Base-by-base conservation (phyloP, 495 filamentous ascomycete genomes). In the Zalerion maritima region DNA sequence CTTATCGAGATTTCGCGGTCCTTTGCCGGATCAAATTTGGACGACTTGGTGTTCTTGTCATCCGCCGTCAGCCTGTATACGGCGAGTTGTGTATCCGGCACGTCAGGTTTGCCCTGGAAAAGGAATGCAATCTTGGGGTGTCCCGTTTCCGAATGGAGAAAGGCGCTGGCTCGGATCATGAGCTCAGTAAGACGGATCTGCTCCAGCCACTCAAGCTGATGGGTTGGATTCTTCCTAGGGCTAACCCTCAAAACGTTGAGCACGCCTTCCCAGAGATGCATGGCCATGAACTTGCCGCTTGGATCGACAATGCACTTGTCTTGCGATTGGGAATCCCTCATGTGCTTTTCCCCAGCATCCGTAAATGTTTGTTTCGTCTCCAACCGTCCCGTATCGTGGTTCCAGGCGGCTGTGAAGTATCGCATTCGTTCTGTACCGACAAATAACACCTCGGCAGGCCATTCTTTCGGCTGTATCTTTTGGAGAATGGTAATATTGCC, bases 401-500 rank as follows among this genome's bases (percentile, higher is more conserved):
- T 75, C 89, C 89, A 99, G 1, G 63, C 71, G 10, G 93, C 52
- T 4, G 82, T 89, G 46, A 94, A 93, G 54, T 92, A 94, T 34
- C 78, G 74, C 42, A 76, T 81, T 31, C 81, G 74, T 45, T 92
- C 78, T 7, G 89, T 94, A 18, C 81, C 87, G 36, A 99, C 66
- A 47, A 99, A 92, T 40, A 99, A 71, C 40, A 96, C 73, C 39
- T 94, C 85, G 6, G 76, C 86, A 4, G 58, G 45, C 11, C 80
- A 69, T 41, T 77, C 65, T 12, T 67, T 64, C 8, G 86, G 89
- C 1, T 70, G 73, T 12, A 99, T 61, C 39, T 76, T 79, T 34
- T 84, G 72, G 22, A 99, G 70, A 57, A 94, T 83, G 0, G 78
- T 74, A 30, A 96, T 72, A 40, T 72, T 75, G 42, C 86, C 91